Evolutionary conservation across 164 flowering plant genomes (phyloP), one percentile per base, ranked within the genome.

Genomic region (Platanus orientalis): DNA sequence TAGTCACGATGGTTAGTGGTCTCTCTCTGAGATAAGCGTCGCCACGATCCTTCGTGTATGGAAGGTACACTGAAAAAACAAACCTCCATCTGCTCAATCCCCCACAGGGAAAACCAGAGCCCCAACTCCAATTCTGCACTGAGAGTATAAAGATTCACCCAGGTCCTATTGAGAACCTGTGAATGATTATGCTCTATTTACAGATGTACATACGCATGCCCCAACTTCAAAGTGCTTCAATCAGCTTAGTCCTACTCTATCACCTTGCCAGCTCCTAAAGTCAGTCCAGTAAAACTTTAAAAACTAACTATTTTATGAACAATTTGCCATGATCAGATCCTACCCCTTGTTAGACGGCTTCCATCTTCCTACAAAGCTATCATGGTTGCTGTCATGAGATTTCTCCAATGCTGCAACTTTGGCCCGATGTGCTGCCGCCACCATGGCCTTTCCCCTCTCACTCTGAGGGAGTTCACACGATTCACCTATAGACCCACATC

Each of bases 391-490:
- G 7, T 78, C 76, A 52, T 75, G 76, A 0, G 77, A 42, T 47
- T 77, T 82, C 79, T 84, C 93, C 61, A 81, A 24, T 23, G 87
- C 90, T 9, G 83, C 89, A 69, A 88, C 87, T 75, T 84, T 85
- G 21, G 86, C 83, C n/a, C 86, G 66, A 54, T 82, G 81, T 48
- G 85, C 76, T 36, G 83, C 80, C 47, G 73, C 65, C 2, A 80
- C 71, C 42, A 64, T 59, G 26, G 72, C 67, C 69, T 80, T 87
- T 28, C 78, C 92, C 69, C 83, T 80, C 56, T 84, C 87, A 27
- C 79, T 85, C 20, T 71, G 87, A 64, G 87, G 79, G 34, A 85
- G 85, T 68, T 87, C 96, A 65, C 79, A 79, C 21, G 90, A 61
- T 65, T 90, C 96, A 59, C 88, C 77, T 19, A 87, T 66, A 25